Evolutionary conservation across 108 stramenopile genomes (phyloP), one percentile per base, ranked within the genome.

Genomic region (Cyclotella baltica): DNA sequence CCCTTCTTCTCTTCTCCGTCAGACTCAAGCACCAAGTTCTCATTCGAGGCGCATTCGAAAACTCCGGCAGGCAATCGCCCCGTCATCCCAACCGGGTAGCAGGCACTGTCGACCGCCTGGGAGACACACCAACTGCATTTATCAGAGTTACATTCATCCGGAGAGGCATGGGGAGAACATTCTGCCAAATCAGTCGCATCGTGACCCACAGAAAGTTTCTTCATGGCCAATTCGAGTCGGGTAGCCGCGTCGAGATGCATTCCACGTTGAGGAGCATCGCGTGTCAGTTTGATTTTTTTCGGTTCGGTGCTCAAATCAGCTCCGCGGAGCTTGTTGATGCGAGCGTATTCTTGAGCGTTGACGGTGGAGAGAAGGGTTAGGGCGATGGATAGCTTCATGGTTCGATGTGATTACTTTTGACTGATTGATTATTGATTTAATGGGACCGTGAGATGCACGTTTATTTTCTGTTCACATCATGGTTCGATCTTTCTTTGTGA

Each of bases 241-340:
- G n/a, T n/a, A n/a, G n/a, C n/a, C n/a, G n/a, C n/a, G 13, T 43
- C 10, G 13, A 43, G 40, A 43, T 11, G 8, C 8, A 11, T 43
- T 43, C 40, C 40, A 13, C 40, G 40, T 11, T 43, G 8, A 13
- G 40, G 13, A 43, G 8, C 13, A 43, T 5, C 5, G 8, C 10
- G 53, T 19, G 4, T 11, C 13, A 55, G 10, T 55, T 55, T 55
- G 53, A 20, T 19, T 5, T n/a, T 20, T 20, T 55, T 55, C 20
- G 10, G 18, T 5, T 19, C 20, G 19, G 10, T 55, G 53, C 5
- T 22, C 5, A n/a, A 5, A 55, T 55, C 53, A 19, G n/a, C n/a
- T 11, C 53, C 53, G 22, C 53, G 53, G 53, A 55, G 53, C 19
- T 55, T 55, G 53, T 19, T 55, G 53, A 46, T 46, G 15, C 11